A percentile compares a stretch with the other conserved stretches of the same genome.
Conservation (phyloP, 345 rosid species). For the Clausena lansium region DNA sequence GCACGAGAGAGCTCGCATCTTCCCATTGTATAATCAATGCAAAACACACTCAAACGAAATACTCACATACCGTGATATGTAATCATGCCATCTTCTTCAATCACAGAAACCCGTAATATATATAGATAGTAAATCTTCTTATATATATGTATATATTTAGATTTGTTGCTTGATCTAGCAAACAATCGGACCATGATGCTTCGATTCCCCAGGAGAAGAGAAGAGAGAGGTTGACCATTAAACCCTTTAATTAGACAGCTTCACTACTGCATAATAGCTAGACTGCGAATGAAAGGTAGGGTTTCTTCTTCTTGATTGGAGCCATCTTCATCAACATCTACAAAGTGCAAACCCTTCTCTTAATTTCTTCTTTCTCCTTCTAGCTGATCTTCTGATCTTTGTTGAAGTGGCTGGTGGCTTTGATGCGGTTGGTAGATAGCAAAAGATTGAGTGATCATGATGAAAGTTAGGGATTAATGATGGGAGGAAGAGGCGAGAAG, state of each 20-base stretch:
- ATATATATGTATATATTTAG: background rate
- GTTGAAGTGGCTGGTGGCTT: slow-evolving; percentile 9
- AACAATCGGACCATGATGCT: slow-evolving; percentile 64
- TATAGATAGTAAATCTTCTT: background rate
- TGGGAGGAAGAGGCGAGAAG: slow-evolving; percentile 40
- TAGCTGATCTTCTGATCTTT: slow-evolving; percentile 13
- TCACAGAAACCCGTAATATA: background rate
- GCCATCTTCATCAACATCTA: slow-evolving; percentile 23
- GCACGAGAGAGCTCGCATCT: background rate
- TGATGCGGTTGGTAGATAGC: slow-evolving; percentile 31
- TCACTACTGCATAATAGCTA: slow-evolving; percentile 4
- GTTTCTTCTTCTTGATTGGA: slow-evolving; percentile 44
- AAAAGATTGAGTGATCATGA: slow-evolving; percentile 31
- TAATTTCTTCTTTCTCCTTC: slow-evolving; percentile 19
- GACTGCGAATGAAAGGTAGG: slow-evolving; percentile 18
- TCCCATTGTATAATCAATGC: background rate
- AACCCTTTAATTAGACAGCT: slow-evolving; percentile 12
- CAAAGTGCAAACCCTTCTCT: background rate
- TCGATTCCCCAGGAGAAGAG: slow-evolving; percentile 47
- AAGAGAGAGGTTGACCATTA: slow-evolving; percentile 13
- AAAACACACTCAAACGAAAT: background rate
- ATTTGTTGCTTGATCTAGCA: slow-evolving; percentile 25
- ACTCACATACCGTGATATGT: slow-evolving; percentile 4
- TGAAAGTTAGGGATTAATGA: slow-evolving; percentile 40
- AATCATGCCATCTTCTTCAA: slow-evolving; percentile 7